phyloP scores from a whole-genome alignment of 225 moss, liverwort and hornwort species.

The Pleurozium schreberi region DNA sequence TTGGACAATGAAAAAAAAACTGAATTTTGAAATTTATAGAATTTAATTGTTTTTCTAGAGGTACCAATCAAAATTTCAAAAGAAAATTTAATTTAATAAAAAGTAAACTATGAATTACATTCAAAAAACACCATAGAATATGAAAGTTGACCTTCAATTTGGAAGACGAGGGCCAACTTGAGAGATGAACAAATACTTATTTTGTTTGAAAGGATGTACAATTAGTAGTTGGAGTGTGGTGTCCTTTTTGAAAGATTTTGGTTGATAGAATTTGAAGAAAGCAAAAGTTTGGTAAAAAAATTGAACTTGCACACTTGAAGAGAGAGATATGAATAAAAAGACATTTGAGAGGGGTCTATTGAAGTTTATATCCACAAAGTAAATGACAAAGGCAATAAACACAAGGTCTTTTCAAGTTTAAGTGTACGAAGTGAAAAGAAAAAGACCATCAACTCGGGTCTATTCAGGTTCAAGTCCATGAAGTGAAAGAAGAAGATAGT shows the following conservation, averaged over 20 bases:
- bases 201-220: not conserved
- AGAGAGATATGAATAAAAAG: not conserved
- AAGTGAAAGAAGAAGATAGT: not conserved
- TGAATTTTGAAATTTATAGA: not conserved
- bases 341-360: not conserved
- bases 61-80: too few species aligned
- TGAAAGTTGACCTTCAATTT: not conserved
- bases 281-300: not conserved
- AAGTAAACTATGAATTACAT: fast-evolving
- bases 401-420: not conserved
- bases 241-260: fast-evolving
- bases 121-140: not conserved
- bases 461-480: not conserved
- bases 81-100: too few species aligned
- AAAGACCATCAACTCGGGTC: fast-evolving
- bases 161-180: fast-evolving
- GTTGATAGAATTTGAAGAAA: not conserved
- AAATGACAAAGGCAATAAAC: not conserved
- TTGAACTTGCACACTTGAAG: fast-evolving
- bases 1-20: too few species aligned
- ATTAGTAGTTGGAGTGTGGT: fast-evolving
- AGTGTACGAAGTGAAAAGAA: not conserved
- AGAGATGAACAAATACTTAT: not conserved
- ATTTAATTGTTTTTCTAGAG: fast-evolving
- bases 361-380: not conserved